These are phyloP conservation scores for Suhomyces maxii DNA, from an alignment of 1,139 yeast species.

Conservation along the genomic window DNA sequence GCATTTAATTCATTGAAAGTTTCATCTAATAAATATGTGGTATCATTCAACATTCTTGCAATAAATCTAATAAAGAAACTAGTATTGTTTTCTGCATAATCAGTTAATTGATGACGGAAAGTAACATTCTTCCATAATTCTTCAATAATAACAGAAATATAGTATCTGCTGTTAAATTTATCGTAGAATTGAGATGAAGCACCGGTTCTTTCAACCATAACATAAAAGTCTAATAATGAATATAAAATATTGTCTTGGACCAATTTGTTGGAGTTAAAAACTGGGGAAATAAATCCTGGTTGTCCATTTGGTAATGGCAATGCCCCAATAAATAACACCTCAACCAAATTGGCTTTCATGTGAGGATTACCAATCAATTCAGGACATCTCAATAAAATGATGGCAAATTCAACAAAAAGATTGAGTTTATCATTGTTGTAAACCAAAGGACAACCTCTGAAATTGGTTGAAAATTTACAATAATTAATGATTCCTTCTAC, in stretches of 20 bases:
- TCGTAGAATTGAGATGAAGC: slow-evolving; percentile 95
- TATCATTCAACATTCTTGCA: slow-evolving; percentile 92
- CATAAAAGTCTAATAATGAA: slow-evolving; percentile 84
- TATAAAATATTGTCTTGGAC: slow-evolving; percentile 71
- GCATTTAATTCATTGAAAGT: slow-evolving; percentile 75
- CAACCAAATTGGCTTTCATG: slow-evolving; percentile 80
- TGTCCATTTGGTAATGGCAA: slow-evolving; percentile 54
- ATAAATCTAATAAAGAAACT: slow-evolving; percentile 89
- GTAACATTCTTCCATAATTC: slow-evolving; percentile 75
- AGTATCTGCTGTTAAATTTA: slow-evolving; percentile 87
- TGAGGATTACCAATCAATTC: slow-evolving; percentile 90
- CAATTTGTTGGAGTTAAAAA: slow-evolving; percentile 63
- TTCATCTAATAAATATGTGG: slow-evolving; percentile 89
- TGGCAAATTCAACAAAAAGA: slow-evolving; percentile 69
- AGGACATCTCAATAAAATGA: slow-evolving; percentile 79
- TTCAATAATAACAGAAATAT: slow-evolving; percentile 80
- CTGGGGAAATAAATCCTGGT: slow-evolving; percentile 72
- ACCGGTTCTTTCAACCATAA: slow-evolving; percentile 94
- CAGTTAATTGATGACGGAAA: slow-evolving; percentile 66
- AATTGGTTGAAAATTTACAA: slow-evolving; percentile 64
- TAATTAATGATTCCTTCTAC: slow-evolving; percentile 83
- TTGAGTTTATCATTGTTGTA: slow-evolving; percentile 51
- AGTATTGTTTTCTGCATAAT: slow-evolving; percentile 64
- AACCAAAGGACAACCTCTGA: slow-evolving; percentile 59
- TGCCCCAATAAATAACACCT: slow-evolving; percentile 76